Percentiles rank a stretch among this genome's conserved stretches.
These are phyloP conservation scores for Phytophthora syringae DNA, from an alignment of 352 stramenopile genomes.

Conservation along the genomic window DNA sequence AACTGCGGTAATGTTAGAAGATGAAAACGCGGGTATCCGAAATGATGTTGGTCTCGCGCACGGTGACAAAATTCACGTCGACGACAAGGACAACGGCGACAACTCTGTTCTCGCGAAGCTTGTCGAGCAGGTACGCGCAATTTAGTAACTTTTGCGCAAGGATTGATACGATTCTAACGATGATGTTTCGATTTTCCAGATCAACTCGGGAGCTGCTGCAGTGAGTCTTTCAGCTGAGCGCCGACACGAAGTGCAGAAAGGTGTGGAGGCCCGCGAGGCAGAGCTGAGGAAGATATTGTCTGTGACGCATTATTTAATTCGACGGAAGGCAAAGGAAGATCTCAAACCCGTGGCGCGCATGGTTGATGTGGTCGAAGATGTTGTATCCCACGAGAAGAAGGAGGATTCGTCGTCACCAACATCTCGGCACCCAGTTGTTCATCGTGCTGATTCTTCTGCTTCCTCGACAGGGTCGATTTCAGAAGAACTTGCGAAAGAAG, in stretches of 20 bases:
- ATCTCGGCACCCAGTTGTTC: constrained; percentile 32
- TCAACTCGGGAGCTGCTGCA: constrained; percentile 82
- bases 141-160: neutral
- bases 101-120: constrained; percentile 85
- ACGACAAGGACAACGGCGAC: constrained; percentile 78
- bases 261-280: constrained; percentile 84
- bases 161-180: neutral
- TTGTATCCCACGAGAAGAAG: constrained; percentile 24
- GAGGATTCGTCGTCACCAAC: constrained; percentile 30
- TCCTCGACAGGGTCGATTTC: constrained; percentile 53
- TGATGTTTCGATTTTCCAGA: constrained; percentile 43
- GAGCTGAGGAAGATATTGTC: constrained; percentile 86
- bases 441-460: constrained; percentile 46
- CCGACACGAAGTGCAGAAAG: constrained; percentile 87
- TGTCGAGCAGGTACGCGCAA: constrained; percentile 67
- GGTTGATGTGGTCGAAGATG: constrained; percentile 39
- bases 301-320: constrained; percentile 84
- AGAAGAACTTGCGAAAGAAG: constrained; percentile 61
- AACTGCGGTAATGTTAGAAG: constrained; percentile 72
- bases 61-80: constrained; percentile 91
- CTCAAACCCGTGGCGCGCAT: constrained; percentile 39
- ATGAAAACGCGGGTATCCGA: constrained; percentile 72
- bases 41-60: constrained; percentile 86
- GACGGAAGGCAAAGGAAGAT: constrained; percentile 60
- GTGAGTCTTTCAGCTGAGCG: constrained; percentile 87